These are phyloP conservation scores for Lentinula aciculospora DNA, from an alignment of 768 basidiomycete species.

Conservation along the genomic window DNA sequence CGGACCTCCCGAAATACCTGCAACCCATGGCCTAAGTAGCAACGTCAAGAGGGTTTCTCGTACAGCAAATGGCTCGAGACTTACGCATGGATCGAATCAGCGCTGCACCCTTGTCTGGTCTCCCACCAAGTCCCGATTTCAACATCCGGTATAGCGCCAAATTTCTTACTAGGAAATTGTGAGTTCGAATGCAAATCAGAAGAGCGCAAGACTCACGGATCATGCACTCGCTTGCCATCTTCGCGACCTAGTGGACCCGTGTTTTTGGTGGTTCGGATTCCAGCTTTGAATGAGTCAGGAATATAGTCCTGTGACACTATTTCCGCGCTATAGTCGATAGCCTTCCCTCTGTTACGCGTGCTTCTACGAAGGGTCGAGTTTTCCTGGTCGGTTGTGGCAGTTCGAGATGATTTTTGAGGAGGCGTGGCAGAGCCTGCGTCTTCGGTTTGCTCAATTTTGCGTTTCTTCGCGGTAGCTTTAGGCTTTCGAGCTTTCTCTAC, in stretches of 20 bases:
- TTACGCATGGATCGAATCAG: slow-evolving; percentile 81
- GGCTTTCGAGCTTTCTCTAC: slow-evolving; percentile 31
- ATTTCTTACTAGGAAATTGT: slow-evolving; percentile 52
- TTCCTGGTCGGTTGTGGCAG: slow-evolving; percentile 9
- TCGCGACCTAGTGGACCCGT: slow-evolving; percentile 31
- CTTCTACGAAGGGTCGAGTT: slow-evolving; percentile 49
- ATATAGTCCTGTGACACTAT: slow-evolving; percentile 24
- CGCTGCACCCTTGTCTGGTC: slow-evolving; percentile 61
- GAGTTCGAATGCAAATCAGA: neutral
- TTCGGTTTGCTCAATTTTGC: slow-evolving; percentile 25
- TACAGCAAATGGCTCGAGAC: slow-evolving; percentile 21
- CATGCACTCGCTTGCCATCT: slow-evolving; percentile 27
- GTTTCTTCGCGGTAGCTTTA: slow-evolving; percentile 30
- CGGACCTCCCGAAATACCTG: slow-evolving; percentile 64
- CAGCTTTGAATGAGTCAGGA: slow-evolving; percentile 32
- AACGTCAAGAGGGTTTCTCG: slow-evolving; percentile 4
- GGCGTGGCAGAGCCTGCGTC: slow-evolving; percentile 13
- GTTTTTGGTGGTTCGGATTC: slow-evolving; percentile 29
- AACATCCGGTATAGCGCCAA: slow-evolving; percentile 76
- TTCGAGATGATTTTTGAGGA: slow-evolving; percentile 21
- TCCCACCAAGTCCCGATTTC: slow-evolving; percentile 83
- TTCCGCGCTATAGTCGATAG: slow-evolving; percentile 48
- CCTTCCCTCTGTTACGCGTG: slow-evolving; percentile 55
- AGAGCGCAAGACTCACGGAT: slow-evolving; percentile 43
- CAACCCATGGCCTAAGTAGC: slow-evolving; percentile 65